These are phyloP conservation scores for Penicillium hesseltinei DNA, from an alignment of 2,329 filamentous ascomycete genomes.

Conservation along the genomic window DNA sequence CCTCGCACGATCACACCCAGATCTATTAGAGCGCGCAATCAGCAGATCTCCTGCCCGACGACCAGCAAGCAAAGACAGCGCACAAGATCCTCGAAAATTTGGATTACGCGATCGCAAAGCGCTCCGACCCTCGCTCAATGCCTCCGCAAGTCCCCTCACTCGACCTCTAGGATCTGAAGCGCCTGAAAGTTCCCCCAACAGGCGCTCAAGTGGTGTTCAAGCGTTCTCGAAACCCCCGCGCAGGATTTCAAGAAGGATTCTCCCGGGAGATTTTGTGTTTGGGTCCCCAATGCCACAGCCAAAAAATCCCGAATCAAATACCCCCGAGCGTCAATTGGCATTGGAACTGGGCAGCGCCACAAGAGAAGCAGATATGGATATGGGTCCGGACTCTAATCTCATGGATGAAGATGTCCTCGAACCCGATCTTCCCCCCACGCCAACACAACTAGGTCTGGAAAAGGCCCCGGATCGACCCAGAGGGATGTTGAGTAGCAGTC, in stretches of 20 bases:
- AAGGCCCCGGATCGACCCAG: constrained; percentile 33
- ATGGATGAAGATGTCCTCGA: constrained; percentile 47
- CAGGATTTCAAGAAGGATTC: constrained; percentile 35
- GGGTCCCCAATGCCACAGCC: constrained; percentile 25
- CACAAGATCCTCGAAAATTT: constrained; percentile 23
- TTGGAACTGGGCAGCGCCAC: constrained; percentile 34
- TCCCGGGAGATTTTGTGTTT: constrained; percentile 30
- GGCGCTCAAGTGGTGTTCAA: constrained; percentile 32
- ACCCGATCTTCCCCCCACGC: constrained; percentile 60
- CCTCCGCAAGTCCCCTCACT: constrained; percentile 28
- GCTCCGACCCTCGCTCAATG: constrained; percentile 35
- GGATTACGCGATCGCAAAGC: constrained; percentile 40
- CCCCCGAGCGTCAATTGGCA: constrained; percentile 35
- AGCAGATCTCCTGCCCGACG: constrained; percentile 39
- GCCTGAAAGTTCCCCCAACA: constrained; percentile 25
- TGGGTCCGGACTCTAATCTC: constrained; percentile 19
- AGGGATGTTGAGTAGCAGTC: constrained; percentile 39
- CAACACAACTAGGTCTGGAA: constrained; percentile 41
- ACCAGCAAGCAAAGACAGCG: constrained; percentile 18
- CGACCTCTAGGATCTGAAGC: constrained; percentile 13
- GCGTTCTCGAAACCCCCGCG: constrained; percentile 39
- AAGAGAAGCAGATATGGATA: constrained; percentile 19
- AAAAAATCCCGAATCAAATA: constrained; percentile 16
- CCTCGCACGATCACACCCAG: constrained; percentile 60
- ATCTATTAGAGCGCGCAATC: constrained; percentile 52